These are phyloP conservation scores for Termitomyces eurrhizus DNA, from an alignment of 768 basidiomycete species.

Conservation along the genomic window DNA sequence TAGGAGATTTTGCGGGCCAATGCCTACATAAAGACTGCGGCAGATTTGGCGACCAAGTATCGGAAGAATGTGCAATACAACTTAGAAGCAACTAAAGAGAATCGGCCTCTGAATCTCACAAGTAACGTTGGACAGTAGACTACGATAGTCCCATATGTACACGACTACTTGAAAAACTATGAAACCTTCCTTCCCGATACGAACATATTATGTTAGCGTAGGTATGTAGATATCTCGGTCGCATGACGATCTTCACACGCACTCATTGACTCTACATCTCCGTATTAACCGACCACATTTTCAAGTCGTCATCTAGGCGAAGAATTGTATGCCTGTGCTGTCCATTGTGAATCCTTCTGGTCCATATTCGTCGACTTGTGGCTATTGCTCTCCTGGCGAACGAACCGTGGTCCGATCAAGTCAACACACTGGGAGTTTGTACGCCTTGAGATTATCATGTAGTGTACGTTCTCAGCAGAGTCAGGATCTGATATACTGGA, in stretches of 20 bases:
- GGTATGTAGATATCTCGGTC: no score
- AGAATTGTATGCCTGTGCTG: constrained; percentile 9
- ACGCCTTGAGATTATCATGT: constrained; percentile 50
- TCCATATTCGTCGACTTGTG: constrained; percentile 45
- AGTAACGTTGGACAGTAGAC: neutral
- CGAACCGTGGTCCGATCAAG: constrained; percentile 39
- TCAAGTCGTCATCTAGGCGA: no score
- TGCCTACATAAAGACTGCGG: constrained; percentile 70
- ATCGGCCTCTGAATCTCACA: constrained; percentile 16
- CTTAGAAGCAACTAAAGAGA: constrained; percentile 63
- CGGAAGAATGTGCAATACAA: constrained; percentile 93
- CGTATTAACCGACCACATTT: neutral
- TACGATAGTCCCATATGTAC: neutral
- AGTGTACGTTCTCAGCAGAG: constrained; percentile 7
- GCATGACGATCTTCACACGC: neutral
- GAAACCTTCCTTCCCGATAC: neutral
- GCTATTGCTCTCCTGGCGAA: constrained; percentile 61
- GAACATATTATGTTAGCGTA: neutral
- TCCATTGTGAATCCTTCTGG: constrained; percentile 37
- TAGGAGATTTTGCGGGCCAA: constrained; percentile 83
- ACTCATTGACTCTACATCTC: neutral
- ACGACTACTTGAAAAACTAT: neutral
- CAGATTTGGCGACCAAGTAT: constrained; percentile 84
- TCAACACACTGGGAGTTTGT: constrained; percentile 44
- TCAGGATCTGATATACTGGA: neutral